Evolutionary conservation across 2,329 filamentous ascomycete species (phyloP).

Genomic region (Paracoccidioides lutzii): DNA sequence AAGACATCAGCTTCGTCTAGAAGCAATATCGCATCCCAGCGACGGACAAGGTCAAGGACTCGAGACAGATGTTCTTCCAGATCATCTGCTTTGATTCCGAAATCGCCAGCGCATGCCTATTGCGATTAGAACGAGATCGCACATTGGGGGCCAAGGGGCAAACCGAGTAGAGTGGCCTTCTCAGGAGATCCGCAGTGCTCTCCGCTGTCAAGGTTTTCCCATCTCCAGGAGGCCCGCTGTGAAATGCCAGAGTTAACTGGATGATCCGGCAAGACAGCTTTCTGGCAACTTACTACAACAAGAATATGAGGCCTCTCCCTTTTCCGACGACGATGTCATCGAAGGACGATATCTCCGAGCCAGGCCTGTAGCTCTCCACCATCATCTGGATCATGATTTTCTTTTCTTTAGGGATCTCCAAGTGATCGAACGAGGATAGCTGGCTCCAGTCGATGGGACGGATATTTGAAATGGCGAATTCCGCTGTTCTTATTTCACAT

Average conservation of each 20-base stretch:
- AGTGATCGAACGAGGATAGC: constrained; percentile 31
- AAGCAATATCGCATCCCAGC: constrained; percentile 41
- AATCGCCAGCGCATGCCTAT: constrained; percentile 29
- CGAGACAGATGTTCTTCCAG: constrained; percentile 35
- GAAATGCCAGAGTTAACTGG: background rate
- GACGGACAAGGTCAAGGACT: constrained; percentile 36
- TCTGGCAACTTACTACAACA: constrained; percentile 24
- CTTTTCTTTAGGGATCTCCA: constrained; percentile 36
- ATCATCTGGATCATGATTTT: constrained; percentile 32
- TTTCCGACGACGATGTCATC: constrained; percentile 42
- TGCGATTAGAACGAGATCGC: background rate
- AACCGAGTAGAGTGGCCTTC: constrained; percentile 39
- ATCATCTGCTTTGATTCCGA: constrained; percentile 31
- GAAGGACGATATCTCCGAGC: constrained; percentile 29
- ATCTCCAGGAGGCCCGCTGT: constrained; percentile 37
- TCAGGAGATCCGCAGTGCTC: constrained; percentile 39
- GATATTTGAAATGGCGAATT: constrained; percentile 28
- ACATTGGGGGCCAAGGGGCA: constrained; percentile 12
- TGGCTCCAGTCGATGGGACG: constrained; percentile 34
- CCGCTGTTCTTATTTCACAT: constrained; percentile 1
- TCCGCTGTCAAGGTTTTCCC: constrained; percentile 44
- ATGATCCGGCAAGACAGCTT: background rate
- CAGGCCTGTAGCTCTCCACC: constrained; percentile 34
- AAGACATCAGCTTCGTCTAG: constrained; percentile 40
- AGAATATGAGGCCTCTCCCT: constrained; percentile 39